These are phyloP conservation scores for Saccharomyces hybrid DNA, from an alignment of 1,139 yeast species.

Conservation along the genomic window DNA sequence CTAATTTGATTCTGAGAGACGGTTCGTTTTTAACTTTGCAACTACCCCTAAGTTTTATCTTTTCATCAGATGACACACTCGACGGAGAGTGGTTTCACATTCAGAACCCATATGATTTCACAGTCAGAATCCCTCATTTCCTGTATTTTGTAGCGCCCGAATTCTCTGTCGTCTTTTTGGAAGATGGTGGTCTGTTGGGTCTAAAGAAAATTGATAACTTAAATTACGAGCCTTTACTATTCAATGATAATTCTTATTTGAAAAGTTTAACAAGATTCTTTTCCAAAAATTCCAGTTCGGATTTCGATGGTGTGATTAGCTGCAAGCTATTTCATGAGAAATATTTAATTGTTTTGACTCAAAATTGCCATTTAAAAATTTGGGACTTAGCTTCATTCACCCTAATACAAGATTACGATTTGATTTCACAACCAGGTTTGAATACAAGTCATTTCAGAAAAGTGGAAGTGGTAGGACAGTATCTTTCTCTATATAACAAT, in stretches of 20 bases:
- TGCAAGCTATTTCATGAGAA: constrained; percentile 17
- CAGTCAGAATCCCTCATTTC: constrained; percentile 53
- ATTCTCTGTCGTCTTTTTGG: constrained; percentile 47
- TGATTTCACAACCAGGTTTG: constrained; percentile 10
- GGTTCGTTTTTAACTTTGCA: constrained; percentile 34
- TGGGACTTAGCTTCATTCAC: constrained; percentile 45
- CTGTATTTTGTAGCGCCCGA: constrained; percentile 41
- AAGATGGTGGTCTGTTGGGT: constrained; percentile 65
- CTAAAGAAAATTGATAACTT: constrained; percentile 36
- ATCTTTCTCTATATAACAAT: constrained; percentile 18
- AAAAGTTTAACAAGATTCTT: constrained; percentile 34
- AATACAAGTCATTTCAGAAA: constrained; percentile 16
- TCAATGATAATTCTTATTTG: constrained; percentile 48
- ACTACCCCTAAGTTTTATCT: constrained; percentile 25
- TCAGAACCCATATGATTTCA: constrained; percentile 68
- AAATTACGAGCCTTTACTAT: constrained; percentile 44
- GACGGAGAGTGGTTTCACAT: constrained; percentile 49
- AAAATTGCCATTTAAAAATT: constrained; percentile 36
- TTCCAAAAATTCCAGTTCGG: constrained; percentile 10
- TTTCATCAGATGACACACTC: constrained; percentile 11
- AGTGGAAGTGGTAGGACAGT: constrained; percentile 19
- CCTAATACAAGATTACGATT: constrained; percentile 30
- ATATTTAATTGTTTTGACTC: constrained; percentile 25
- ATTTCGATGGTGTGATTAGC: constrained; percentile 21
- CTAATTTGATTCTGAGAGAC: constrained; percentile 23